phyloP scores from a whole-genome alignment of 148 eudicot genomes.

The Camellia granthamiana region DNA sequence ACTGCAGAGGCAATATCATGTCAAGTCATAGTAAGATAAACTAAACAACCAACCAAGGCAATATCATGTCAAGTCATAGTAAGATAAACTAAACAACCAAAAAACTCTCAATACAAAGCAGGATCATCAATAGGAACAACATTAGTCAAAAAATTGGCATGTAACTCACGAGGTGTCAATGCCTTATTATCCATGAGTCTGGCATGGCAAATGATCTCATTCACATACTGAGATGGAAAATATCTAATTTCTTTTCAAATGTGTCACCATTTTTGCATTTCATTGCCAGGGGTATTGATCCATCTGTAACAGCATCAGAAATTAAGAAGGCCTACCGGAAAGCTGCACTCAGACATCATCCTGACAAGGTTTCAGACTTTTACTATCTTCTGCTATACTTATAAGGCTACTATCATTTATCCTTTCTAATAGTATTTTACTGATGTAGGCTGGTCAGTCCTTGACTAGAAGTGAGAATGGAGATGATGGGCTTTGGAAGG shows the following conservation, averaged over 20 bases:
- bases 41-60: no score
- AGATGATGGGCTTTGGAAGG: slow-evolving; percentile 86
- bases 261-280: slow-evolving; percentile 9
- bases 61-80: no score
- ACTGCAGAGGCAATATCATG: no score
- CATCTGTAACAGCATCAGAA: slow-evolving; percentile 65
- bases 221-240: not conserved
- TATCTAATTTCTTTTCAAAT: not conserved
- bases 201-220: no score
- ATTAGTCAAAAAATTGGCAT: no score
- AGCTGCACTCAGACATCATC: slow-evolving; percentile 96
- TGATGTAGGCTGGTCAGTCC: slow-evolving; percentile 71
- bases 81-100: no score
- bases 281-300: slow-evolving; percentile 76
- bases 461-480: slow-evolving; percentile 72
- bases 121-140: no score
- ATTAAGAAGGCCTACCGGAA: slow-evolving; percentile 89
- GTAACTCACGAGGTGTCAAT: no score
- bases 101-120: no score
- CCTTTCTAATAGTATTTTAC: slow-evolving; percentile 11
- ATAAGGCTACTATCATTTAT: not conserved
- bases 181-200: no score
- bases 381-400: slow-evolving; percentile 9
- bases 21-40: no score
- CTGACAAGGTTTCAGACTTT: slow-evolving; percentile 70